Evolutionary conservation across 2,329 filamentous ascomycete genomes (phyloP).

Genomic region (Tolypocladium ophioglossoides): DNA sequence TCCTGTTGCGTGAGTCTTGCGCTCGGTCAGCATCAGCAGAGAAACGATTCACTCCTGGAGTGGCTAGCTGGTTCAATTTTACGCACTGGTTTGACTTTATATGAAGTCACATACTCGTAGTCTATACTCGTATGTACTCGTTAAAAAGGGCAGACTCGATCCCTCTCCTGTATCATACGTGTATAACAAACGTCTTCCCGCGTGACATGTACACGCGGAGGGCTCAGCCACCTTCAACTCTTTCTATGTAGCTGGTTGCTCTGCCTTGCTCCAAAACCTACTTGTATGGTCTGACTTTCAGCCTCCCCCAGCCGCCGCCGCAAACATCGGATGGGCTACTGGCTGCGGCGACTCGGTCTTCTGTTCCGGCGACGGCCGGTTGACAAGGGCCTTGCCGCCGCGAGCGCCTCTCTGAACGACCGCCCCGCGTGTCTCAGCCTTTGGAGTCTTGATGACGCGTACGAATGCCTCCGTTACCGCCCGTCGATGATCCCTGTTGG

Average conservation of each 20-base stretch:
- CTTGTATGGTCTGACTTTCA: neutral
- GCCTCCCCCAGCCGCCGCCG: neutral
- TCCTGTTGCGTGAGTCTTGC: neutral
- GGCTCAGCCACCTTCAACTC: neutral
- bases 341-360: neutral
- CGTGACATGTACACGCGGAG: neutral
- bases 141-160: neutral
- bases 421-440: neutral
- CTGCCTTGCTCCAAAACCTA: neutral
- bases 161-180: neutral
- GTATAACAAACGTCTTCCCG: neutral
- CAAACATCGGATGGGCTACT: neutral
- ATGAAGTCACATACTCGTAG: neutral
- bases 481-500: conserved; percentile 6
- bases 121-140: no score
- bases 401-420: neutral
- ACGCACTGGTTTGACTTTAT: neutral
- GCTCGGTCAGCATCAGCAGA: neutral
- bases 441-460: conserved; percentile 3
- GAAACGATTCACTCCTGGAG: neutral
- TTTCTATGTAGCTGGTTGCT: neutral
- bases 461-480: conserved; percentile 11
- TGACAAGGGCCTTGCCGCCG: neutral
- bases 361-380: neutral
- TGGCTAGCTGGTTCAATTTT: neutral